Conservation (phyloP, 1,139 yeast species). For the Yamadazyma membranifaciens region DNA sequence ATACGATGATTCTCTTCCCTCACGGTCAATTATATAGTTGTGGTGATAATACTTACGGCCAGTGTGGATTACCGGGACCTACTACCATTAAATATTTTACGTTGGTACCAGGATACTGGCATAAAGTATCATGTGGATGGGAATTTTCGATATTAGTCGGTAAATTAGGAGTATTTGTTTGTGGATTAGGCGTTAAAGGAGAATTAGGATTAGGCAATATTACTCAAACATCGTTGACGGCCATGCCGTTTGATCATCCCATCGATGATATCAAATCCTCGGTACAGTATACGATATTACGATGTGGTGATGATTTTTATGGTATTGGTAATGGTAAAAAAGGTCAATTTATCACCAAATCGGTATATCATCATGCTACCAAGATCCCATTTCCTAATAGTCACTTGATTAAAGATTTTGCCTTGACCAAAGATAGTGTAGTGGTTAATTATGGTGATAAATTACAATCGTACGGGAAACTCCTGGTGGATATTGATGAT, state of each 20-base stretch:
- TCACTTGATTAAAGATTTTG: slow-evolving; percentile 15
- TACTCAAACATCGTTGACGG: slow-evolving; percentile 15
- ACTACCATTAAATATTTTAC: slow-evolving; percentile 17
- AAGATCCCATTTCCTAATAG: slow-evolving; percentile 18
- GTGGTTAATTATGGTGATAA: slow-evolving; percentile 15
- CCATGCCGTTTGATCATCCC: slow-evolving; percentile 15
- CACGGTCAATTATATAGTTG: slow-evolving; percentile 54
- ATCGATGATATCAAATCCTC: slow-evolving; percentile 42
- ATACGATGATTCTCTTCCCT: slow-evolving; percentile 59
- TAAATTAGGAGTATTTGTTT: slow-evolving; percentile 41
- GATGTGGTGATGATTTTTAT: slow-evolving; percentile 42
- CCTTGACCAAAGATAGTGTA: slow-evolving; percentile 50
- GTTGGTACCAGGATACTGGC: slow-evolving; percentile 36
- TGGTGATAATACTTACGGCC: slow-evolving; percentile 62
- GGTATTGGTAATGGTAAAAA: slow-evolving; percentile 88
- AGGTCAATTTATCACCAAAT: slow-evolving; percentile 57
- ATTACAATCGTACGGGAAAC: neutral
- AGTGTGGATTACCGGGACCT: slow-evolving; percentile 36
- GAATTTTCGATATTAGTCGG: slow-evolving; percentile 61
- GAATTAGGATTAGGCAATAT: slow-evolving; percentile 64
- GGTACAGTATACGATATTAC: slow-evolving; percentile 55
- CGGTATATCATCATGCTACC: slow-evolving; percentile 26
- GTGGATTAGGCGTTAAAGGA: slow-evolving; percentile 70
- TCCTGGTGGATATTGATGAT: neutral
- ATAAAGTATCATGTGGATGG: slow-evolving; percentile 70